Percentiles rank a stretch among this genome's conserved stretches.
phyloP scores from a whole-genome alignment of 1,284 basidiomycete genomes.

The Naganishia liquefaciens region DNA sequence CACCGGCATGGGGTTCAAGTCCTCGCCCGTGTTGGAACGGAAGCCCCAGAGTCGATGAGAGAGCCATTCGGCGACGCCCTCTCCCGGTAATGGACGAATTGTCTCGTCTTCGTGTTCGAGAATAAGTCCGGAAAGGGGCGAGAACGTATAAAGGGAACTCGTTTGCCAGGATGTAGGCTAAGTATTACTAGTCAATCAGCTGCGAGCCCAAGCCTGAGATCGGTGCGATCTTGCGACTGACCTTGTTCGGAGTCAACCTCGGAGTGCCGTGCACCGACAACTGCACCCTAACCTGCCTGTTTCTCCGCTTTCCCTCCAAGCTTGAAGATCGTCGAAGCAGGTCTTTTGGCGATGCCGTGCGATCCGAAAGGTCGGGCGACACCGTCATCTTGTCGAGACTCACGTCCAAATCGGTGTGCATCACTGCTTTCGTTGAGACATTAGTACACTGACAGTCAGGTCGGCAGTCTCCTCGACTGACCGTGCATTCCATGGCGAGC shows the following conservation, averaged over 20 bases:
- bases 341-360: slow-evolving; percentile 9
- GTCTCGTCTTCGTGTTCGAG: slow-evolving; percentile 52
- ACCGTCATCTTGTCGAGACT: slow-evolving; percentile 49
- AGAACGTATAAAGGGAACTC: slow-evolving; percentile 53
- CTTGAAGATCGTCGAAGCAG: neutral
- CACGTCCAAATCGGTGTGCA: slow-evolving; percentile 47
- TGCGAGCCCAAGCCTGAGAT: neutral
- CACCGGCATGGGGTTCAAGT: slow-evolving; percentile 20
- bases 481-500: slow-evolving; percentile 53
- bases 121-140: slow-evolving; percentile 52
- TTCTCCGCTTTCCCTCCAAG: slow-evolving; percentile 34
- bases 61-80: slow-evolving; percentile 53
- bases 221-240: neutral
- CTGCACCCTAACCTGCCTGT: slow-evolving; percentile 49
- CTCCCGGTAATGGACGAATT: slow-evolving; percentile 53
- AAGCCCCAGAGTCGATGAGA: slow-evolving; percentile 46
- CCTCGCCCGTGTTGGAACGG: slow-evolving; percentile 25
- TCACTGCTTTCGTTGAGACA: slow-evolving; percentile 37
- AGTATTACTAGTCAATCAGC: slow-evolving; percentile 37
- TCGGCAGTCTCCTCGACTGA: slow-evolving; percentile 32
- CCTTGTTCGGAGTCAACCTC: slow-evolving; percentile 39
- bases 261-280: slow-evolving; percentile 46
- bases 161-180: slow-evolving; percentile 46
- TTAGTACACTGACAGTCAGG: slow-evolving; percentile 17
- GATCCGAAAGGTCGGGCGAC: slow-evolving; percentile 36